Base-by-base conservation (phyloP, 2,329 filamentous ascomycete genomes). In the Nemania abortiva region DNA sequence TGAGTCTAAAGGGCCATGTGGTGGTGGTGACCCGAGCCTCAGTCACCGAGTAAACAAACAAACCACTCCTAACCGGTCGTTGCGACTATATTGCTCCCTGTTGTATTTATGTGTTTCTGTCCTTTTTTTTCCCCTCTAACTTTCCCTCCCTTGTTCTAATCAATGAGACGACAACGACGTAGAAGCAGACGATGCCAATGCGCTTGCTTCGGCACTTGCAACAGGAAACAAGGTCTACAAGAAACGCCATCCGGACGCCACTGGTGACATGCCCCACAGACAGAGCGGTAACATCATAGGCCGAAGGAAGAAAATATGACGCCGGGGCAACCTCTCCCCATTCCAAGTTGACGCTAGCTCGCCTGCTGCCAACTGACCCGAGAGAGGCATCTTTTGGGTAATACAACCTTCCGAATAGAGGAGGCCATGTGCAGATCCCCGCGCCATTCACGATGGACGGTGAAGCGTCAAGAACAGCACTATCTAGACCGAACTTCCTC, bases 351-450 rank as follows among this genome's bases (percentile, higher is more conserved):
- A 29, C 39, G 37, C 29, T 6, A 11, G 49, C n/a, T 39, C 39
- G 22, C 6, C 37, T 29, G 15, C 13, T 39, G 63, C 61, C 65
- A 59, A 70, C 62, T 68, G 69, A 68, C 65, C 67, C 24, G 55
- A 67, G 64, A 70, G 61, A 37, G 55, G 50, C 60, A 3, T 39
- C 52, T 64, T 65, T 63, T 31, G 52, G 37, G 57, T 15, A 61
- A 60, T 69, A 63, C 66, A 71, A 71, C 69, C 69, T 71, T 72
- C 70, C 70, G 7, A n/a, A 68, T 70, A 37, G 54, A 60, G 67
- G 42, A 52, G 58, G 60, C 57, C 50, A 68, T 63, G 60, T 57
- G 69, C 60, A 52, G 66, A 71, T 71, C 69, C n/a, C 56, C 24
- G 34, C 53, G 31, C 50, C 55, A 61, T 45, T 50, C 39, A 29